Evolutionary conservation across 768 basidiomycete species (phyloP), one percentile per base, ranked within the genome.

Genomic region (Rhizopogon roseolus): DNA sequence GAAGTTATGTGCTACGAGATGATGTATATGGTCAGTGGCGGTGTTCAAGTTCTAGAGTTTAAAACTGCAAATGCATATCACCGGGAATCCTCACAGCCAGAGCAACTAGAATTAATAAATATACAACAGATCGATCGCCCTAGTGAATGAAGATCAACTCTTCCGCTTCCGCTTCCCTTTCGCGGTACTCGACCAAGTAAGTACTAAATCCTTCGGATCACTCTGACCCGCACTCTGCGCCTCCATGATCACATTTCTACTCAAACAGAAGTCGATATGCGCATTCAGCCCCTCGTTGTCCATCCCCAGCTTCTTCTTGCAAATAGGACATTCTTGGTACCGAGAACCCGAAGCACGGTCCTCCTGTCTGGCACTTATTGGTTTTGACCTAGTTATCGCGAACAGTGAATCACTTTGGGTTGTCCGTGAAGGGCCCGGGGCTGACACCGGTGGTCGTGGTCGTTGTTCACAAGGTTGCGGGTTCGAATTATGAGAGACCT

Each of bases 221-320:
- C 60, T 64, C 40, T 49, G 57, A 5, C 64, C 64, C 50, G 64
- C 62, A 0, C 60, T 63, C 53, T 88, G 87, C 0, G 89, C 89
- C 61, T 89, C 80, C 54, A 79, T 71, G 56, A 96, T 93, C 2
- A 83, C 88, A 22, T 79, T 81, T 54, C 82, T 81, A 65, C 90
- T 94, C 49, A 97, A 68, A 63, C 94, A 97, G 62, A 85, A 88
- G 67, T 97, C 93, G 41, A 97, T 77, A 62, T 97, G 93, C n/a
- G 81, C 75, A 64, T 97, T 96, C 34, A 97, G 69, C 5, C 80
- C 85, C 45, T 79, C 75, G 64, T 97, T 97, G 65, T 92, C 84
- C 1, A 79, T 82, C 55, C 78, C 71, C 51, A 93, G 65, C 11
- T 70, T 65, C 63, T 81, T 83, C 25, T 70, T 64, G 61, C 91